Percentiles rank a stretch among this genome's conserved stretches.
Evolutionary conservation across 1,284 basidiomycete genomes (phyloP).

Genomic region (Ceratobasidium papillatum): DNA sequence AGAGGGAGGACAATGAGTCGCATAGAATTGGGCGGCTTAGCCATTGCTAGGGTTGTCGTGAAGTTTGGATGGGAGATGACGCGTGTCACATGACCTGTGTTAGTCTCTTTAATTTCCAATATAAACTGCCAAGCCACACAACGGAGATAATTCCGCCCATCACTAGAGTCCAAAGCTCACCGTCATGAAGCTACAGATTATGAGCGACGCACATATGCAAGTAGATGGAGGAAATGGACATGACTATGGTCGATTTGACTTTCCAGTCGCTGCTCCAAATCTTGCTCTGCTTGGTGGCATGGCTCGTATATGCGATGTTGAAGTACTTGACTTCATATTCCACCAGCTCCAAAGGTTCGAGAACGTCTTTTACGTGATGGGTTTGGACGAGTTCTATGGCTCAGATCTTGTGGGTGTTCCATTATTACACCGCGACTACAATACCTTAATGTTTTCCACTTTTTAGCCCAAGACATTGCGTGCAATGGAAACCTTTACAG

Average conservation of each 20-base stretch:
- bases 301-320: conserved; percentile 51
- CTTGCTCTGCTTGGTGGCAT: conserved; percentile 57
- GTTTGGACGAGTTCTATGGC: conserved; percentile 52
- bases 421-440: neutral
- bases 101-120: neutral
- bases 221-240: conserved; percentile 46
- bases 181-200: conserved; percentile 42
- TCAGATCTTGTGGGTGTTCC: conserved; percentile 27
- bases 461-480: neutral
- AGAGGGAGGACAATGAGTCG: conserved; percentile 43
- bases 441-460: neutral
- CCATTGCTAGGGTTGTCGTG: conserved; percentile 16
- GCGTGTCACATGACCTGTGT: conserved; percentile 33
- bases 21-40: conserved; percentile 38
- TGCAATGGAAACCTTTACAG: conserved; percentile 32
- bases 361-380: conserved; percentile 52
- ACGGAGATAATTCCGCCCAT: neutral
- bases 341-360: conserved; percentile 52
- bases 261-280: conserved; percentile 50
- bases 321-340: conserved; percentile 53
- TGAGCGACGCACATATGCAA: conserved; percentile 56
- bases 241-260: conserved; percentile 50
- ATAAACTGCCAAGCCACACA: neutral
- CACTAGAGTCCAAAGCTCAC: neutral
- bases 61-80: conserved; percentile 4